Evolutionary conservation across 2,329 filamentous ascomycete genomes (phyloP).

Genomic region (Ophiosphaerella herpotricha): DNA sequence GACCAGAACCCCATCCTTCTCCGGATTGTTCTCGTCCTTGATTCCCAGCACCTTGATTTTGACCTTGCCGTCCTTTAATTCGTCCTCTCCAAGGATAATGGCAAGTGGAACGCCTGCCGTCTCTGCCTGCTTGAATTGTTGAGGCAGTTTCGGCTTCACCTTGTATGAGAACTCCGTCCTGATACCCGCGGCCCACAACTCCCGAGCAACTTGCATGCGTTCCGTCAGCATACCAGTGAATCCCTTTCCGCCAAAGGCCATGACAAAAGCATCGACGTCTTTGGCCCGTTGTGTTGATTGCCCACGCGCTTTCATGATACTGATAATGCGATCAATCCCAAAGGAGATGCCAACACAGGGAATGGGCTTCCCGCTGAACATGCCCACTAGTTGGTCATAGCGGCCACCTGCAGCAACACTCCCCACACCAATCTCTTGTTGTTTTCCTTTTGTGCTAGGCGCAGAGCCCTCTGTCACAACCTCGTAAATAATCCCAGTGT

Average conservation of each 20-base stretch:
- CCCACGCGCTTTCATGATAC: slow-evolving; percentile 80
- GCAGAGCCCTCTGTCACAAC: slow-evolving; percentile 82
- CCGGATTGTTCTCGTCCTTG: slow-evolving; percentile 74
- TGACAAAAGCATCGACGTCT: slow-evolving; percentile 89
- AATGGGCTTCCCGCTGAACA: slow-evolving; percentile 89
- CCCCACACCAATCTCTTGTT: slow-evolving; percentile 69
- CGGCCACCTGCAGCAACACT: slow-evolving; percentile 88
- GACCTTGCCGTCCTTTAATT: slow-evolving; percentile 80
- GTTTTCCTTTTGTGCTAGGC: slow-evolving; percentile 45
- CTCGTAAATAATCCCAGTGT: slow-evolving; percentile 89
- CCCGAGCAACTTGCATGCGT: slow-evolving; percentile 77
- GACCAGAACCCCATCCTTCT: slow-evolving; percentile 85
- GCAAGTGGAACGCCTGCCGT: slow-evolving; percentile 78
- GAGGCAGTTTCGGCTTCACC: slow-evolving; percentile 82
- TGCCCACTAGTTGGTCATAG: slow-evolving; percentile 91
- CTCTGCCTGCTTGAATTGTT: slow-evolving; percentile 92
- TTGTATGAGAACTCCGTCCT: slow-evolving; percentile 93
- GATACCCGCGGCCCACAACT: slow-evolving; percentile 84
- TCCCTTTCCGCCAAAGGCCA: slow-evolving; percentile 89
- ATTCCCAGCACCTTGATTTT: slow-evolving; percentile 86
- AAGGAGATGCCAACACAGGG: slow-evolving; percentile 94
- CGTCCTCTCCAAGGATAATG: slow-evolving; percentile 89
- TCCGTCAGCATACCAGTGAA: slow-evolving; percentile 81
- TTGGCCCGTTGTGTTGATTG: slow-evolving; percentile 66
- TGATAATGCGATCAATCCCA: slow-evolving; percentile 93